Base-by-base conservation (phyloP, 768 basidiomycete genomes). In the Lentinula sp. region DNA sequence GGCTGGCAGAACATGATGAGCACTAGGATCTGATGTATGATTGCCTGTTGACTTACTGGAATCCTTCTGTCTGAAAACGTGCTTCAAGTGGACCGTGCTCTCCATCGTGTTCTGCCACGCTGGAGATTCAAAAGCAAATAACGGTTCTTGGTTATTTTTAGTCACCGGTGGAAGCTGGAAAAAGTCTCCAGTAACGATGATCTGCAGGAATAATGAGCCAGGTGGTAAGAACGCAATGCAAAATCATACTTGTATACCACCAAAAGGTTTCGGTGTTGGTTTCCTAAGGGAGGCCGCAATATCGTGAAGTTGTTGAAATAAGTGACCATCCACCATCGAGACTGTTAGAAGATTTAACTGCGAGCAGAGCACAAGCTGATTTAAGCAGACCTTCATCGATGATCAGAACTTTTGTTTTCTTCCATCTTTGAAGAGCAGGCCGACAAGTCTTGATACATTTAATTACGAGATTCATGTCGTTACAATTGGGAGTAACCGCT, bases 111-210 rank as follows among this genome's bases (percentile, higher is more conserved):
- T 72, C 45, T 77, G 71, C 91, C 91, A 91, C 57, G 72, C 71
- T 21, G 78, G 71, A 0, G 87, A 87, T 65, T 93, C 88, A 68
- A 93, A 93, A 3, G 86, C 87, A 64, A 91, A 92, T 57, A 81
- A 82, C 16, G 86, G 78, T 39, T 68, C 57, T 1, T 68, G 69
- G 5, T 64, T 65, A 40, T 78, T 78, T 67, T 83, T 88, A 2
- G 75, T 73, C 4, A 92, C 88, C 1, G 91, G 91, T 0, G 91
- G 91, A 1, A 93, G 79, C 70, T 93, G 90, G 74, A 92, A 92
- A 74, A 92, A 93, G 70, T 93, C 91, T 18, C 91, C 91, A 1
- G 88, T 89, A 32, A 91, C 80, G 50, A 92, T 75, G 40, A 91
- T 74, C 85, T 89, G 67, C 15, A 43, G 11, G 18, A 34, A 59